These are phyloP conservation scores for Ramularia collo-cygni DNA, from an alignment of 2,329 filamentous ascomycete species.

Conservation along the genomic window DNA sequence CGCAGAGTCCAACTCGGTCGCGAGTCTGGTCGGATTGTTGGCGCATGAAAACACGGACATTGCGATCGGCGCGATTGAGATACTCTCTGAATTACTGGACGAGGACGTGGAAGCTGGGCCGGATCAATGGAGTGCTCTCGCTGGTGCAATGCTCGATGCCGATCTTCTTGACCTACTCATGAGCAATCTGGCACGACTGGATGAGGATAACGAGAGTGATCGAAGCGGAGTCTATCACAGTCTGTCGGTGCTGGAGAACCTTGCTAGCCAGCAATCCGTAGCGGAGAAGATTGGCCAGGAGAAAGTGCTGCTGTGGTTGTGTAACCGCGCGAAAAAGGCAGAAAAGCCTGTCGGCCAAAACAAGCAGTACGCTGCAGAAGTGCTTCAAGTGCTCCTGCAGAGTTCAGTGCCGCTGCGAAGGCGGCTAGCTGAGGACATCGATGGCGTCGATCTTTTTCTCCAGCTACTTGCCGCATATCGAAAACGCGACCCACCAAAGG, in stretches of 20 bases:
- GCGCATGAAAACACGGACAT: slow-evolving; percentile 97
- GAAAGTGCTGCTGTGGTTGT: slow-evolving; percentile 68
- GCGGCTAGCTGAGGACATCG: slow-evolving; percentile 48
- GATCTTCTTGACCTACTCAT: slow-evolving; percentile 68
- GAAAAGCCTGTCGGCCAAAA: slow-evolving; percentile 74
- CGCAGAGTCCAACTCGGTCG: slow-evolving; percentile 63
- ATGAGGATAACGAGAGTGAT: slow-evolving; percentile 68
- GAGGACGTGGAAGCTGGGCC: slow-evolving; percentile 81
- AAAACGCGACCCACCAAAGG: slow-evolving; percentile 75
- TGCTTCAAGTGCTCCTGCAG: slow-evolving; percentile 83
- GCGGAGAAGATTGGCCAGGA: slow-evolving; percentile 67
- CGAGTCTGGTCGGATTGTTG: slow-evolving; percentile 69
- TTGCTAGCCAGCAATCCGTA: slow-evolving; percentile 63
- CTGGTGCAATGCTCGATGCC: slow-evolving; percentile 53
- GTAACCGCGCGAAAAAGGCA: slow-evolving; percentile 62
- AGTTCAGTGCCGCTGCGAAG: slow-evolving; percentile 60
- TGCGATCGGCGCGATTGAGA: slow-evolving; percentile 82
- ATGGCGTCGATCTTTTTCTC: slow-evolving; percentile 72
- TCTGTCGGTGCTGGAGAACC: slow-evolving; percentile 73
- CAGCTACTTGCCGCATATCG: slow-evolving; percentile 81
- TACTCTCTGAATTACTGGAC: slow-evolving; percentile 84
- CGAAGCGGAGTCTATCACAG: slow-evolving; percentile 81
- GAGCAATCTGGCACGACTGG: slow-evolving; percentile 70
- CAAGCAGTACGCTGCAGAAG: slow-evolving; percentile 89
- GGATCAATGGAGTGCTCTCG: slow-evolving; percentile 71